Conservation (phyloP, 495 filamentous ascomycete genomes). For the Xylaria palmicola region DNA sequence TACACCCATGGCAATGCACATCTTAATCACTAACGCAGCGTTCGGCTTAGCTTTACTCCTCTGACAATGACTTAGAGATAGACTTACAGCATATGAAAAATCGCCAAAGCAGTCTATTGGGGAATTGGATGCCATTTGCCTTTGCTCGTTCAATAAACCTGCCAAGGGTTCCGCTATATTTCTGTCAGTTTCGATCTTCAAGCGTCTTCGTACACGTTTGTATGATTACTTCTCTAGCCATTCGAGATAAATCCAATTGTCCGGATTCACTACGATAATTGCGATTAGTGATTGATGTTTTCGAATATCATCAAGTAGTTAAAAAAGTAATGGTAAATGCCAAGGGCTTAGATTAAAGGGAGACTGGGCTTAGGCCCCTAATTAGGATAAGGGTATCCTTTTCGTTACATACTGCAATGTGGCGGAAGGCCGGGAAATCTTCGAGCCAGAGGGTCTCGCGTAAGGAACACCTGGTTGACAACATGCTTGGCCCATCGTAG, state of each 20-base stretch:
- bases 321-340: background rate
- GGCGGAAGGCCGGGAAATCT: background rate
- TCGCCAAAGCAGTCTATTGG: conserved; percentile 4
- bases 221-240: background rate
- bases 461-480: background rate
- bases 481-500: conserved; percentile 10
- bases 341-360: too few species aligned
- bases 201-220: background rate
- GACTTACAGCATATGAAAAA: conserved; percentile 8
- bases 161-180: background rate
- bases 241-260: conserved; percentile 1
- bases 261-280: background rate
- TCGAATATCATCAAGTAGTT: too few species aligned
- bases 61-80: background rate
- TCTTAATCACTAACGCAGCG: background rate
- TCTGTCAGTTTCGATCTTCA: background rate
- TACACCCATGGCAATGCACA: background rate
- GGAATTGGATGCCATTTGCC: background rate
- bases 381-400: too few species aligned
- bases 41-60: background rate
- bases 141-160: background rate
- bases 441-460: background rate
- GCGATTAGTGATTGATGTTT: background rate
- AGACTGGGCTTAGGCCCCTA: too few species aligned
- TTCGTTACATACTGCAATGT: background rate